phyloP scores from a whole-genome alignment of 1,284 basidiomycete species.

The Sanghuangporus weigelae region DNA sequence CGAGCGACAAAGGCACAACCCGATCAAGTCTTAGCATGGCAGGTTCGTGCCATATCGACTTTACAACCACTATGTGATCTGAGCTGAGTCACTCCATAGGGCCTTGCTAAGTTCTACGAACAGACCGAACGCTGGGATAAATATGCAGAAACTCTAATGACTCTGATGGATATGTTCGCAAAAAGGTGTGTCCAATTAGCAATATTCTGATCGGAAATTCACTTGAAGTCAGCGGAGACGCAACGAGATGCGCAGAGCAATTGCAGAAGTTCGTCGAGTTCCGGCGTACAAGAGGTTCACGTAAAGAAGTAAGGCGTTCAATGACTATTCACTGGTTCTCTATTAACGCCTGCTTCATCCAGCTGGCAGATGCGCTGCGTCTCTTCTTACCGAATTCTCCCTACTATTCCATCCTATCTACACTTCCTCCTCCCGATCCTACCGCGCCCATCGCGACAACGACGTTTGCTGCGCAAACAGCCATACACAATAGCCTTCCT shows the following conservation, averaged over 20 bases:
- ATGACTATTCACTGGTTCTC: background rate
- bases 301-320: conserved; percentile 43
- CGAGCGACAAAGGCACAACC: conserved; percentile 65
- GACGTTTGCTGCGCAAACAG: conserved; percentile 50
- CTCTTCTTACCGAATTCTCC: conserved; percentile 75
- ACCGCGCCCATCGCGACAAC: conserved; percentile 65
- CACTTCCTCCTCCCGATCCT: conserved; percentile 69
- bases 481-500: conserved; percentile 66
- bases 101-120: conserved; percentile 72
- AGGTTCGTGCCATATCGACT: conserved; percentile 45
- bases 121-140: conserved; percentile 56
- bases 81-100: conserved; percentile 35
- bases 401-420: conserved; percentile 58
- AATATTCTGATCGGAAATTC: background rate
- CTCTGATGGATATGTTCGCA: conserved; percentile 48
- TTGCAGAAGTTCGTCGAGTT: conserved; percentile 74
- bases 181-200: conserved; percentile 42
- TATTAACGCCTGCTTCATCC: conserved; percentile 1
- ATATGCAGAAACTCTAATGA: conserved; percentile 47
- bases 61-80: background rate
- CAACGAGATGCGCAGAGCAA: conserved; percentile 71
- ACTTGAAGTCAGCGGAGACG: conserved; percentile 55
- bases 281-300: conserved; percentile 55
- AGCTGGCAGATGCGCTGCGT: conserved; percentile 67
- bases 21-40: conserved; percentile 70